phyloP scores from a whole-genome alignment of 176 grass and related monocot species.

The Hordeum marinum region DNA sequence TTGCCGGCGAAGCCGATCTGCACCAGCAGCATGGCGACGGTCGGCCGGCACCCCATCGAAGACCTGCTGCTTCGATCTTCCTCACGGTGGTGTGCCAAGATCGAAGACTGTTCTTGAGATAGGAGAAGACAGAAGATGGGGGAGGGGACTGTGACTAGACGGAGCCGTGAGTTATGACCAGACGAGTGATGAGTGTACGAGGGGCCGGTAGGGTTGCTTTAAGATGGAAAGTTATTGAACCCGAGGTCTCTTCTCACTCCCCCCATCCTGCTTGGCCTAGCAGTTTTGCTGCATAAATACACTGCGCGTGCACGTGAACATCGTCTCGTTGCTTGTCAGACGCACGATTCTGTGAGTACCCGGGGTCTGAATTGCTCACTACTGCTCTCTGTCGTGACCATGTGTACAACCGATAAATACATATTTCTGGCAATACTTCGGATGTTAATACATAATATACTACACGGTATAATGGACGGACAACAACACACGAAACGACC shows the following conservation, averaged over 20 bases:
- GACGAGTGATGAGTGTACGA: not conserved
- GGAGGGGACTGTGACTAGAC: too few relatives aligned
- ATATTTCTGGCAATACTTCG: too few relatives aligned
- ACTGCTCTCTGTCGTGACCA: too few relatives aligned
- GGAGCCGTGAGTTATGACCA: too few relatives aligned
- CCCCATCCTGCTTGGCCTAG: not conserved
- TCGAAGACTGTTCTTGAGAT: not conserved
- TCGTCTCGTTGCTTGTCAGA: not conserved
- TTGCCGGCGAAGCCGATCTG: slow-evolving; percentile 77
- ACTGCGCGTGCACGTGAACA: not conserved
- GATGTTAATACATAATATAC: too few relatives aligned
- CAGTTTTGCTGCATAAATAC: not conserved
- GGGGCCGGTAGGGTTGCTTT: not conserved
- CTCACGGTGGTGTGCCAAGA: not conserved
- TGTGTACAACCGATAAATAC: too few relatives aligned
- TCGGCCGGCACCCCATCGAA: slow-evolving; percentile 36
- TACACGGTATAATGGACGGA: too few relatives aligned
- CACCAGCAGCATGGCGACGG: slow-evolving; percentile 66
- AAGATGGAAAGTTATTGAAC: not conserved
- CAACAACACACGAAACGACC: too few relatives aligned
- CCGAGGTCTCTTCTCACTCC: not conserved
- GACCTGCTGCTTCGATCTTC: not conserved
- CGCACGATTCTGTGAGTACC: not conserved
- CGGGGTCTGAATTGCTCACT: not conserved
- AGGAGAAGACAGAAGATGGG: not conserved